Evolutionary conservation across 106 monocot species (phyloP).

Genomic region (Dioscorea alata): DNA sequence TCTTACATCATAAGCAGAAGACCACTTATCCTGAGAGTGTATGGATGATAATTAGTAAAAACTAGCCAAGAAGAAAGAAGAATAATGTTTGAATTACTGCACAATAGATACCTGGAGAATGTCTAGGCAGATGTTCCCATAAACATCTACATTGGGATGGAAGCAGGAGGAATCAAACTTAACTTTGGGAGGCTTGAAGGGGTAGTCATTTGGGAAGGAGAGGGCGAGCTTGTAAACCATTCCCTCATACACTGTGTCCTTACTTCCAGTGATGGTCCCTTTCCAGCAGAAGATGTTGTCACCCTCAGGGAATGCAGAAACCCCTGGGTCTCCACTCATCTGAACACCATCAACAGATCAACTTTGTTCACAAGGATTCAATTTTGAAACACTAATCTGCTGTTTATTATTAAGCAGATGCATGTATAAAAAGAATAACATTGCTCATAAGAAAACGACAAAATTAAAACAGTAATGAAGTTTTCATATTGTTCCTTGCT

Average conservation of each 20-base stretch:
- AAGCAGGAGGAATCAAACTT: slow-evolving; percentile 81
- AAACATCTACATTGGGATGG: slow-evolving; percentile 86
- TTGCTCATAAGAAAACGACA: too few species aligned
- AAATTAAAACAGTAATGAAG: too few species aligned
- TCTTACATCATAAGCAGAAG: slow-evolving; percentile 93
- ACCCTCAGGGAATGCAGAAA: slow-evolving; percentile 96
- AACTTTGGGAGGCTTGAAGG: slow-evolving; percentile 96
- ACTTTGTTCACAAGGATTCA: too few species aligned
- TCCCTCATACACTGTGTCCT: slow-evolving; percentile 86
- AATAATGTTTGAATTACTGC: background rate
- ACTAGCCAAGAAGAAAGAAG: background rate
- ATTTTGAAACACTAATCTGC: too few species aligned
- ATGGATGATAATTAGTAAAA: background rate
- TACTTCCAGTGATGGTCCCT: slow-evolving; percentile 88
- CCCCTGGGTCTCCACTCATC: slow-evolving; percentile 94
- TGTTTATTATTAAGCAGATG: too few species aligned
- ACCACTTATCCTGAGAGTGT: slow-evolving; percentile 80
- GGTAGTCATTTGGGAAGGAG: slow-evolving; percentile 78
- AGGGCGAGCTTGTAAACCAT: slow-evolving; percentile 77
- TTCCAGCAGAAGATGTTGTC: slow-evolving; percentile 94
- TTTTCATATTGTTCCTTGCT: background rate
- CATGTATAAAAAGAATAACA: too few species aligned
- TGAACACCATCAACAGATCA: slow-evolving; percentile 6
- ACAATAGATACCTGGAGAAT: slow-evolving; percentile 70
- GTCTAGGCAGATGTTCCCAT: slow-evolving; percentile 92